Evolutionary conservation across 768 basidiomycete genomes (phyloP), one percentile per base, ranked within the genome.

Genomic region (Agrocybe pediades): DNA sequence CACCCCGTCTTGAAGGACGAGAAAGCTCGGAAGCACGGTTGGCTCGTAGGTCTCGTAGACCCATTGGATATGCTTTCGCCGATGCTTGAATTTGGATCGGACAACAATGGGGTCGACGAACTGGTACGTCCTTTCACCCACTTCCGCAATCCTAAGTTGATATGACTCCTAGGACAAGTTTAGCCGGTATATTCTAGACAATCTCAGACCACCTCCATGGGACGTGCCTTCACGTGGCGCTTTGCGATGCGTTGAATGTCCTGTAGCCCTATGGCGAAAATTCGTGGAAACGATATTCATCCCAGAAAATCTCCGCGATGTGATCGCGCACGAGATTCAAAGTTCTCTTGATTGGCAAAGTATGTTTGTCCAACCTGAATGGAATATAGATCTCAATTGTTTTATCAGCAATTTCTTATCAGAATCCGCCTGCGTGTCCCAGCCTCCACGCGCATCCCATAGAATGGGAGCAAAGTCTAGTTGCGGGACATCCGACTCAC

Each of bases 401-500:
- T 39, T 30, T 65, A 11, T n/a, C 49, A 80, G 75, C 68, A 21
- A 63, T 78, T 57, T 77, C 81, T 8, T 84, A 78, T 49, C 72
- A 78, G 49, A 65, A 78, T 30, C 81, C 81, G 41, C 79, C 80
- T 1, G 45, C 19, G 29, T 76, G 75, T 55, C 82, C 81, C 20
- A 63, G 66, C 30, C 59, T 80, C 36, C 53, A 58, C 17, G 79
- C 77, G 17, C 46, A 72, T 8, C 65, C 77, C 2, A 80, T 82
- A 49, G 70, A 77, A 58, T 84, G 81, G 79, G 82, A 84, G 59
- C 82, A 84, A 61, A 81, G 80, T 57, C 71, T 84, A 16, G 75
- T 83, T 9, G 76, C 79, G 16, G 83, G 83, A 1, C 83, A 84
- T 64, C 83, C 83, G 20, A 83, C 82, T 1, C 83, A 84, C 57